phyloP scores from a whole-genome alignment of 2,329 filamentous ascomycete genomes.

The Xylariaceae sp. region DNA sequence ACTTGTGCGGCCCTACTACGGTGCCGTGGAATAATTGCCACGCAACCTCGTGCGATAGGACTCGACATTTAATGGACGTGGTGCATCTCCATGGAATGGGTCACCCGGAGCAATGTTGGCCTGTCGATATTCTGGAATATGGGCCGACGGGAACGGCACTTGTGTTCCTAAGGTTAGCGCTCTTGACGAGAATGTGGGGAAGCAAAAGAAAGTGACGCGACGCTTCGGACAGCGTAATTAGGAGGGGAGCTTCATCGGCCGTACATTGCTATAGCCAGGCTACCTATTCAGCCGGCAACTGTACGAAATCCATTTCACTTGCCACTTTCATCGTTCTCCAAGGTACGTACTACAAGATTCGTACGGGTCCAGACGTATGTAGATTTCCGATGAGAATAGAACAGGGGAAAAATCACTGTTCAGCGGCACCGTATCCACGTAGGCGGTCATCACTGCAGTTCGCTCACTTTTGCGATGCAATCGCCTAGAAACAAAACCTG shows the following conservation, averaged over 20 bases:
- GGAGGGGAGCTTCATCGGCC: not conserved
- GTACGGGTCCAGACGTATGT: conserved; percentile 1
- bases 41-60: not conserved
- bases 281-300: conserved; percentile 22
- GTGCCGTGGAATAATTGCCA: conserved; percentile 1
- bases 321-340: no score
- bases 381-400: not conserved
- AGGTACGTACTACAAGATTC: not conserved
- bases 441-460: conserved; percentile 10
- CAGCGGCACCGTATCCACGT: conserved; percentile 14
- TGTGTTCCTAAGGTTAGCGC: not conserved
- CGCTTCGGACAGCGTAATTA: conserved; percentile 14
- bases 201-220: not conserved
- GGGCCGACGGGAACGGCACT: conserved; percentile 14
- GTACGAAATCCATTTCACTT: no score
- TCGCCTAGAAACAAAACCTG: not conserved
- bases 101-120: not conserved
- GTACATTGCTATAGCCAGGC: not conserved
- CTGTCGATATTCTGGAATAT: not conserved
- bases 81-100: not conserved
- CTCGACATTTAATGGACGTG: not conserved
- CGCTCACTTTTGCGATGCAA: not conserved
- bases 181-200: conserved; percentile 16
- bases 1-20: not conserved
- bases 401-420: conserved; percentile 1